Conservation (phyloP, 2,329 filamentous ascomycete species). For the Seiridium cupressi region DNA sequence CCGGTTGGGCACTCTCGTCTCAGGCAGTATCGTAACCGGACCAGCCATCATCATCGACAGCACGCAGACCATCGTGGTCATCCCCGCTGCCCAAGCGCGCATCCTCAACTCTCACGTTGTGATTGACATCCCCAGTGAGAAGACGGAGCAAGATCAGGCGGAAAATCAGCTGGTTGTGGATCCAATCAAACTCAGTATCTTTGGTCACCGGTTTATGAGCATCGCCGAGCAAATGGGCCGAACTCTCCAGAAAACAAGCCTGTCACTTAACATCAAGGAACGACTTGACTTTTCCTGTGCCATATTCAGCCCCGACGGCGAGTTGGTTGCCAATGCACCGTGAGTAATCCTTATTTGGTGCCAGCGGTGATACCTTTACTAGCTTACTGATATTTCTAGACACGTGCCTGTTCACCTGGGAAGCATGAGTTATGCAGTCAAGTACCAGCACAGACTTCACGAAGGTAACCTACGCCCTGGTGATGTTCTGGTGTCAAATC, state of each 20-base stretch:
- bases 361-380: background rate
- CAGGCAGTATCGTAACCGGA: conserved; percentile 15
- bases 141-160: conserved; percentile 54
- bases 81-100: conserved; percentile 33
- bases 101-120: conserved; percentile 34
- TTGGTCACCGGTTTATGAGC: conserved; percentile 79
- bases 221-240: conserved; percentile 82
- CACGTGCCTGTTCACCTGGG: conserved; percentile 70
- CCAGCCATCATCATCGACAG: conserved; percentile 22
- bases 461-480: conserved; percentile 53
- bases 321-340: conserved; percentile 70
- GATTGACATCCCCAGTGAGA: conserved; percentile 28
- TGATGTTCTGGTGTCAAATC: conserved; percentile 15
- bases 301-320: conserved; percentile 70
- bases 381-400: background rate
- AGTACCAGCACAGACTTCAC: conserved; percentile 67
- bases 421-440: conserved; percentile 73
- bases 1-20: conserved; percentile 13
- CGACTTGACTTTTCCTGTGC: conserved; percentile 78
- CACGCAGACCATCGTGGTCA: conserved; percentile 28
- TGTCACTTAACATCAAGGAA: conserved; percentile 77
- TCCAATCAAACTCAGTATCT: conserved; percentile 73
- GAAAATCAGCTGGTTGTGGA: conserved; percentile 49
- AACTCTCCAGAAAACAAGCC: conserved; percentile 74
- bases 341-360: background rate